Evolutionary conservation across 257 asterid genomes (phyloP).

Genomic region (Eucommia ulmoides): DNA sequence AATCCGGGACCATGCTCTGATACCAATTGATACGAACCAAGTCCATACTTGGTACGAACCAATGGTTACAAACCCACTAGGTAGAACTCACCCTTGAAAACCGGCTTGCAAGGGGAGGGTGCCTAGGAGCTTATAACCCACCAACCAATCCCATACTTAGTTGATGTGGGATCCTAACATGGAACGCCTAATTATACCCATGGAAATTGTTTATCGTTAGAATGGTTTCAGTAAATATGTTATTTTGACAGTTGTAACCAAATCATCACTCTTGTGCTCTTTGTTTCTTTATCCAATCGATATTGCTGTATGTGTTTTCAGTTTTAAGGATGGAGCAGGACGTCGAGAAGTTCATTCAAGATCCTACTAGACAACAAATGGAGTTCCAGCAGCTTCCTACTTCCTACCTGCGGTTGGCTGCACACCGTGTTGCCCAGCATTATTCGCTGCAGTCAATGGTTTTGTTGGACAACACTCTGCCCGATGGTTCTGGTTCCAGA

Average conservation of each 20-base stretch:
- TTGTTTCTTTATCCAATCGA: slow-evolving; percentile 1
- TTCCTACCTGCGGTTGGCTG: slow-evolving; percentile 95
- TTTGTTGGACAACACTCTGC: slow-evolving; percentile 71
- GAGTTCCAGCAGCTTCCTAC: slow-evolving; percentile 95
- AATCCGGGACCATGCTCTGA: no score
- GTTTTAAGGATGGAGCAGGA: slow-evolving; percentile 98
- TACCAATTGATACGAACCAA: no score
- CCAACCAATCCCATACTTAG: no score
- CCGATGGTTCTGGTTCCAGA: slow-evolving; percentile 88
- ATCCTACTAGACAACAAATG: slow-evolving; percentile 82
- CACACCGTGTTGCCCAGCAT: slow-evolving; percentile 98
- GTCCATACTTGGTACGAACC: no score
- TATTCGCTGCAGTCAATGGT: slow-evolving; percentile 97
- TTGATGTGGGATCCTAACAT: no score
- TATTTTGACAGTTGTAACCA: neutral
- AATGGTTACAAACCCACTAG: no score
- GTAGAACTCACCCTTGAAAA: no score
- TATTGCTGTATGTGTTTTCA: slow-evolving; percentile 17
- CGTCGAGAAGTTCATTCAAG: slow-evolving; percentile 76
- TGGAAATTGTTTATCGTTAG: no score
- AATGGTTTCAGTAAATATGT: neutral
- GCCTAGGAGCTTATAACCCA: no score
- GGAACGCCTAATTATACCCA: no score
- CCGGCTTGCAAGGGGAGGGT: no score
- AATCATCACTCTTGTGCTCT: neutral